Percentiles rank a stretch among this genome's conserved stretches.
Evolutionary conservation across 2,329 filamentous ascomycete species (phyloP).

Genomic region (Aureobasidium sp.): DNA sequence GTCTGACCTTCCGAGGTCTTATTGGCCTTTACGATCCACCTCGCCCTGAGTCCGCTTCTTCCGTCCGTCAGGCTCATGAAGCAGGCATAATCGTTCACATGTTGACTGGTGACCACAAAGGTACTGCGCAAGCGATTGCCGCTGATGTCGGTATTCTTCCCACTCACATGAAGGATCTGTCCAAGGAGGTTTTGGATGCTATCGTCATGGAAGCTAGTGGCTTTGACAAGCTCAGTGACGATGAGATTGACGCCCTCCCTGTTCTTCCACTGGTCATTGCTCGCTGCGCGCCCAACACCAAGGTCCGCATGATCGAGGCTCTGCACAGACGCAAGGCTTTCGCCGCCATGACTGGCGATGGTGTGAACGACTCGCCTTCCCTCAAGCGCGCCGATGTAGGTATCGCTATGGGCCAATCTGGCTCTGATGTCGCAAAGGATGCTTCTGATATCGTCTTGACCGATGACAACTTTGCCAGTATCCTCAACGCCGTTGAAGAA

Average conservation of each 20-base stretch:
- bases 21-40: conserved; percentile 83
- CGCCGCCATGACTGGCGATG: conserved; percentile 83
- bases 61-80: conserved; percentile 61
- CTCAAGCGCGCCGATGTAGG: conserved; percentile 76
- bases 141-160: conserved; percentile 72
- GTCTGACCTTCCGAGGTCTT: conserved; percentile 70
- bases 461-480: conserved; percentile 74
- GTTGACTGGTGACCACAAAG: conserved; percentile 76
- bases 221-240: conserved; percentile 59
- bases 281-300: conserved; percentile 76
- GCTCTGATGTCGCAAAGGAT: conserved; percentile 78
- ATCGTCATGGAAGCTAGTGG: conserved; percentile 63
- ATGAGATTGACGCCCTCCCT: conserved; percentile 65
- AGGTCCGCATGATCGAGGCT: conserved; percentile 85
- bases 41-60: conserved; percentile 67
- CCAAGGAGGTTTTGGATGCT: conserved; percentile 55
- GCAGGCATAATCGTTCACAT: conserved; percentile 77
- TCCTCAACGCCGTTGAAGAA: conserved; percentile 73
- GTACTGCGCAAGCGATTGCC: conserved; percentile 72
- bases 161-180: conserved; percentile 51
- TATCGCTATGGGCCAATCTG: conserved; percentile 80
- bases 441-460: conserved; percentile 78
- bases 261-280: conserved; percentile 75
- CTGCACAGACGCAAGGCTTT: conserved; percentile 69
- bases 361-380: conserved; percentile 79